These are phyloP conservation scores for Lentinula lateritia DNA, from an alignment of 768 basidiomycete species.

Conservation along the genomic window DNA sequence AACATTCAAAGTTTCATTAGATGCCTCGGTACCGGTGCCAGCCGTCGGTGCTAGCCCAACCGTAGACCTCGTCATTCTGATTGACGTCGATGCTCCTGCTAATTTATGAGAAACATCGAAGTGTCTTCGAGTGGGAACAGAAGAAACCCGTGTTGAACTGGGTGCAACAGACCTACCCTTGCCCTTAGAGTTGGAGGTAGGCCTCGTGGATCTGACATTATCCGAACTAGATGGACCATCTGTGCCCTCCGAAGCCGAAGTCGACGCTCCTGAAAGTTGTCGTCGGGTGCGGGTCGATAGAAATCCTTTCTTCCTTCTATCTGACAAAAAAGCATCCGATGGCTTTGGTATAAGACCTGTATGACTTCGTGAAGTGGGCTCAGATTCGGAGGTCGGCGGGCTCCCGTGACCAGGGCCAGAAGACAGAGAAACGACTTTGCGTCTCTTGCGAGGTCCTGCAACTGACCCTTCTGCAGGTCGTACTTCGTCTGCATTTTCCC, in stretches of 20 bases:
- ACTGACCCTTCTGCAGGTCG: neutral
- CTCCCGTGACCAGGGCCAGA: neutral
- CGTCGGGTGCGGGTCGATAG: neutral
- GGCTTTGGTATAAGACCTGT: neutral
- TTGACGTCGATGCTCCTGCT: neutral
- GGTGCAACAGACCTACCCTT: neutral
- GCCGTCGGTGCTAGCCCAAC: neutral
- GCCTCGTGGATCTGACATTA: neutral
- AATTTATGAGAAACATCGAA: neutral
- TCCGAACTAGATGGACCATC: neutral
- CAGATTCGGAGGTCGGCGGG: neutral
- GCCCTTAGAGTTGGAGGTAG: neutral
- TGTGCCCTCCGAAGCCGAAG: neutral
- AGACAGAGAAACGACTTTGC: neutral
- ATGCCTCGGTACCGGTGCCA: neutral
- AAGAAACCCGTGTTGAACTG: neutral
- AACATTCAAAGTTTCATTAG: neutral
- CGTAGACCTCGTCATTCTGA: neutral
- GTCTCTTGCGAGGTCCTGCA: conserved; percentile 1
- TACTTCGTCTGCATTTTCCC: neutral
- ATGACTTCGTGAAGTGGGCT: neutral
- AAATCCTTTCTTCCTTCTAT: neutral
- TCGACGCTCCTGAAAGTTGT: neutral
- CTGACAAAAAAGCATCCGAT: neutral
- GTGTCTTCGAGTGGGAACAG: neutral